Conservation (phyloP, 192 early-diverging fungal genomes). For the Allomyces arbusculus region DNA sequence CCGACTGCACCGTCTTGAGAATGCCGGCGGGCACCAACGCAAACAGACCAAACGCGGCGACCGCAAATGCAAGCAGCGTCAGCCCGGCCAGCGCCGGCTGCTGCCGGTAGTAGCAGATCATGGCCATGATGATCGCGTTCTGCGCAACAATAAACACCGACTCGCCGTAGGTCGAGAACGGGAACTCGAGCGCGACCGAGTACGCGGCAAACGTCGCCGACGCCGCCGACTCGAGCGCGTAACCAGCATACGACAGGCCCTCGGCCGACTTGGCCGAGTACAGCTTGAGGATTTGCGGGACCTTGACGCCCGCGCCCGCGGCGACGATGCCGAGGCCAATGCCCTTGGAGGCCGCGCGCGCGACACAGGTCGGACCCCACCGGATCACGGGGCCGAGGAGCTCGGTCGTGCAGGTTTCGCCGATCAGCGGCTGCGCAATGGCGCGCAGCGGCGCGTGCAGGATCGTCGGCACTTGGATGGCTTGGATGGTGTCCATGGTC, state of each 20-base stretch:
- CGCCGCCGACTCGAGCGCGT: conserved; percentile 64
- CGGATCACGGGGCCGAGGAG: neutral
- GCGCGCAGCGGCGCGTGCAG: neutral
- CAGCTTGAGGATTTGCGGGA: conserved; percentile 93
- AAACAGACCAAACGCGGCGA: conserved; percentile 33
- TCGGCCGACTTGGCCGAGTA: conserved; percentile 38
- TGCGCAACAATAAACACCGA: conserved; percentile 63
- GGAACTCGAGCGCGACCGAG: conserved; percentile 59
- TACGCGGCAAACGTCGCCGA: conserved; percentile 64
- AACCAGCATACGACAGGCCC: conserved; percentile 62
- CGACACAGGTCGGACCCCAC: conserved; percentile 32
- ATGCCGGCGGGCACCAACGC: conserved; percentile 21
- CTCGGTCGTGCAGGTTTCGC: neutral
- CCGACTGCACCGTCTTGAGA: conserved; percentile 44
- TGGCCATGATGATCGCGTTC: conserved; percentile 47
- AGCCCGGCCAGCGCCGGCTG: conserved; percentile 12
- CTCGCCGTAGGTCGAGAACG: conserved; percentile 79
- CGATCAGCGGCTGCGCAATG: neutral
- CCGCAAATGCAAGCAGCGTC: conserved; percentile 14
- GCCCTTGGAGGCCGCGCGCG: conserved; percentile 66
- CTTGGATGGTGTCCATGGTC: neutral
- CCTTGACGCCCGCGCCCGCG: conserved; percentile 78
- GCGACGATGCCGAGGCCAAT: conserved; percentile 87
- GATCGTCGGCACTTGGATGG: neutral
- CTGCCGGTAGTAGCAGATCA: conserved; percentile 39